phyloP scores from a whole-genome alignment of 345 rosid genomes.

The Eutrema japonicum region DNA sequence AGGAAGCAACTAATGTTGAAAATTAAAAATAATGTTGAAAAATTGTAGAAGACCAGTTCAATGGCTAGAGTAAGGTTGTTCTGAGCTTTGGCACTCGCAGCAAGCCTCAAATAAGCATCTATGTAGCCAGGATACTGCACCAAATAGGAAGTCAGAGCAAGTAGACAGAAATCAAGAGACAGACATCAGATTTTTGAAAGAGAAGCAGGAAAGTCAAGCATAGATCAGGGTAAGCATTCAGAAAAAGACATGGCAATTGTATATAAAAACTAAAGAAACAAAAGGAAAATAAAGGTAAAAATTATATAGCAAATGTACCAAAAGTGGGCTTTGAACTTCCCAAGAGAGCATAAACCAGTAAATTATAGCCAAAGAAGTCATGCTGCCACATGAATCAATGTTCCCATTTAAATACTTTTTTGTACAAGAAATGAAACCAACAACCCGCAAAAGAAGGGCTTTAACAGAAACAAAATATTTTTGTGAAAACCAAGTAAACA shows the following conservation, averaged over 20 bases:
- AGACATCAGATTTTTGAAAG: conserved; percentile 3
- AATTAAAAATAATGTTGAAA: conserved; percentile 11
- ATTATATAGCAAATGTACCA: conserved; percentile 16
- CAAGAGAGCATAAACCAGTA: conserved; percentile 7
- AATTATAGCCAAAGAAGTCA: conserved; percentile 11
- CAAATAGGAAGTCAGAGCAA: conserved; percentile 28
- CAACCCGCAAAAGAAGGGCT: not conserved
- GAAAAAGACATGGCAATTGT: conserved; percentile 10
- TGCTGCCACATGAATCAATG: conserved; percentile 15
- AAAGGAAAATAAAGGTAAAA: conserved; percentile 4
- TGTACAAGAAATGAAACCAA: not conserved
- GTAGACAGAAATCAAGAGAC: conserved; percentile 19
- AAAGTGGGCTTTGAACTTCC: conserved; percentile 5
- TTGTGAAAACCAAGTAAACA: conserved; percentile 1
- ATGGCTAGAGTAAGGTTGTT: conserved; percentile 90
- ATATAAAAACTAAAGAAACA: conserved; percentile 17
- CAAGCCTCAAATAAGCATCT: conserved; percentile 95
- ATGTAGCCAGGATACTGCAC: conserved; percentile 85
- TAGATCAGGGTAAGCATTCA: conserved; percentile 21
- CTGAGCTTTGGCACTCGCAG: conserved; percentile 86
- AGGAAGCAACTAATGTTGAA: conserved; percentile 24
- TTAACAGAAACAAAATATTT: not conserved
- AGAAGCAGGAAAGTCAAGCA: conserved; percentile 28
- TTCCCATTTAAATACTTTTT: conserved; percentile 14
- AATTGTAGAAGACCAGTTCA: conserved; percentile 70